These are phyloP conservation scores for Buddleja alternifolia DNA, from an alignment of 257 asterid species.

Conservation along the genomic window DNA sequence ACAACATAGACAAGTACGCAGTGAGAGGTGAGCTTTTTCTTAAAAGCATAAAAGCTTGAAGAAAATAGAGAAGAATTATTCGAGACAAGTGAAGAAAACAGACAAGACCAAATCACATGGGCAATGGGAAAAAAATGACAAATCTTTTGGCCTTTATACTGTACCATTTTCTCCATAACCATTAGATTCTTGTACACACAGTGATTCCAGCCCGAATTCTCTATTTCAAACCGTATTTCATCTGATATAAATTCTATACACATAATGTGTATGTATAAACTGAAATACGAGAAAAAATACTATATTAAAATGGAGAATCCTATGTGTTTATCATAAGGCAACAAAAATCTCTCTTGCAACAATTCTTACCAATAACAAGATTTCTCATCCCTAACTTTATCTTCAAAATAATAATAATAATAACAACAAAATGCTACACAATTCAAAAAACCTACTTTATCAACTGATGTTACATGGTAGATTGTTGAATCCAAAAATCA, in stretches of 20 bases:
- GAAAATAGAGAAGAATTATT: conserved; percentile 42
- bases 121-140: conserved; percentile 51
- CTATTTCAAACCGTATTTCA: too few species aligned
- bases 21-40: conserved; percentile 36
- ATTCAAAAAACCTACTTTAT: conserved; percentile 35
- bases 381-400: conserved; percentile 28
- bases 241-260: too few species aligned
- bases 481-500: conserved; percentile 6
- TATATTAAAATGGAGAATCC: too few species aligned
- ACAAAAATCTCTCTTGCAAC: conserved; percentile 39
- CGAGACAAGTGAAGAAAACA: conserved; percentile 46
- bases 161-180: conserved; percentile 43
- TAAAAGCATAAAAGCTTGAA: conserved; percentile 42
- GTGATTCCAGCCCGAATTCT: too few species aligned
- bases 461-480: conserved; percentile 9
- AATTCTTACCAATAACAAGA: conserved; percentile 30
- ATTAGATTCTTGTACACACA: conserved; percentile 34
- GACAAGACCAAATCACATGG: conserved; percentile 69
- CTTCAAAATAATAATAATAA: not conserved
- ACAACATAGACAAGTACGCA: conserved; percentile 23
- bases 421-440: conserved; percentile 40
- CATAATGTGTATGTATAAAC: too few species aligned
- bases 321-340: conserved; percentile 31
- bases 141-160: conserved; percentile 39
- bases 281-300: not conserved